Conservation (phyloP, 192 early-diverging fungal genomes). For the Coemansia umbellata region DNA sequence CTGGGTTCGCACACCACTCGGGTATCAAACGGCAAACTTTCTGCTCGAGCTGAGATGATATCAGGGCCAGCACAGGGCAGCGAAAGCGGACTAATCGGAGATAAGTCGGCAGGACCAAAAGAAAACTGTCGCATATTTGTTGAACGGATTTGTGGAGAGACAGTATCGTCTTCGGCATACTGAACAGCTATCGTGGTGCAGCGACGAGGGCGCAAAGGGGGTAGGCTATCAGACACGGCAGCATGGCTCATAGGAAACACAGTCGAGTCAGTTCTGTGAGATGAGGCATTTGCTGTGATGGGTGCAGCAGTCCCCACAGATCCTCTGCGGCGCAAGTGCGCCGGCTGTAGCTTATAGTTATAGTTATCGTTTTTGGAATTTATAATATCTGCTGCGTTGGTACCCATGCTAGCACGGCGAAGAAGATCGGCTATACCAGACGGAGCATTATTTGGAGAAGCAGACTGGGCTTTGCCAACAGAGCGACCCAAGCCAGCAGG, state of each 20-base stretch:
- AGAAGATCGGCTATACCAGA: conserved; percentile 12
- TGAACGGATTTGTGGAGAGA: background rate
- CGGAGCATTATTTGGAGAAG: background rate
- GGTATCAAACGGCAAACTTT: background rate
- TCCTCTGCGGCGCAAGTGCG: conserved; percentile 6
- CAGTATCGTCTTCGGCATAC: background rate
- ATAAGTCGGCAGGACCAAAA: background rate
- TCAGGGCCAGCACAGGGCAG: background rate
- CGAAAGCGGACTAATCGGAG: background rate
- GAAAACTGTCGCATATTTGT: background rate
- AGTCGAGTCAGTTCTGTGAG: conserved; percentile 3
- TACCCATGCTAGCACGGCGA: conserved; percentile 4
- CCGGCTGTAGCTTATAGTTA: too few relatives aligned
- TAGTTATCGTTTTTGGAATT: too few relatives aligned
- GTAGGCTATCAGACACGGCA: background rate
- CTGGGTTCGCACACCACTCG: background rate
- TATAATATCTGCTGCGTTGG: too few relatives aligned
- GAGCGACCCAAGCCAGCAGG: conserved; percentile 29
- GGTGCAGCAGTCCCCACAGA: conserved; percentile 15
- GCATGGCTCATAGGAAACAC: conserved; percentile 26
- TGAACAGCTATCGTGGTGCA: background rate
- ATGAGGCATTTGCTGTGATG: conserved; percentile 8
- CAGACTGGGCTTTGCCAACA: conserved; percentile 7
- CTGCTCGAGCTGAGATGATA: background rate
- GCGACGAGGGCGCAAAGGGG: background rate